Conservation (phyloP, 139 green algal genomes). For the Tetraselmis striata region DNA sequence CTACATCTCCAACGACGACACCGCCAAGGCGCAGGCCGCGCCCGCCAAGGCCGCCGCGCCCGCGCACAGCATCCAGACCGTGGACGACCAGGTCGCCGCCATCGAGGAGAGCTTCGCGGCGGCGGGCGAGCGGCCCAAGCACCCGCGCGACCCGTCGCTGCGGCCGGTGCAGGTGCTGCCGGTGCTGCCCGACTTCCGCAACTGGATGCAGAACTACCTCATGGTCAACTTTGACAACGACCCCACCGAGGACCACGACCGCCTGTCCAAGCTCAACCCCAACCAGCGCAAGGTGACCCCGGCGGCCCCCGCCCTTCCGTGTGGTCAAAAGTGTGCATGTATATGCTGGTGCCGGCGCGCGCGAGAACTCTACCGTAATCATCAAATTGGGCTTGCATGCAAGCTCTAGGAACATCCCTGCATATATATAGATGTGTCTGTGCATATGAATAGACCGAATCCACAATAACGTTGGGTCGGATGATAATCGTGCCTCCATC, state of each 20-base stretch:
- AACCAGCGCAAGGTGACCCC: not conserved
- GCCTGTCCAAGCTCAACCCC: constrained; percentile 11
- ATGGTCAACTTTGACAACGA: constrained; percentile 38
- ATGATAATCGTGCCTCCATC: no score
- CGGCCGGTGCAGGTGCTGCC: constrained; percentile 45
- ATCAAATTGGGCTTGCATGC: no score
- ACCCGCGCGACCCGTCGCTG: constrained; percentile 46
- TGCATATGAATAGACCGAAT: no score
- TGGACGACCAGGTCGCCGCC: constrained; percentile 11
- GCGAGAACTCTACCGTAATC: no score
- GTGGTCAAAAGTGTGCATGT: no score
- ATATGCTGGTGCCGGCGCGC: no score
- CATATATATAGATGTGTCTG: no score
- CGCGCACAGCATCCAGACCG: not conserved
- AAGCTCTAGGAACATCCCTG: no score
- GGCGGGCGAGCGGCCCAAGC: constrained; percentile 36
- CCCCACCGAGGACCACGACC: constrained; percentile 26
- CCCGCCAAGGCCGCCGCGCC: not conserved
- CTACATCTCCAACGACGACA: constrained; percentile 45
- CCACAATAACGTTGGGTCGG: no score
- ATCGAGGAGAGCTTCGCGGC: constrained; percentile 58
- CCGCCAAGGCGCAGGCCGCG: not conserved
- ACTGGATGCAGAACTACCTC: constrained; percentile 24
- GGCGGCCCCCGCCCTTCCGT: no score
- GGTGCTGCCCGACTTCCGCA: constrained; percentile 38